phyloP scores from a whole-genome alignment of 495 filamentous ascomycete species.

The Sordaria brevicollis region DNA sequence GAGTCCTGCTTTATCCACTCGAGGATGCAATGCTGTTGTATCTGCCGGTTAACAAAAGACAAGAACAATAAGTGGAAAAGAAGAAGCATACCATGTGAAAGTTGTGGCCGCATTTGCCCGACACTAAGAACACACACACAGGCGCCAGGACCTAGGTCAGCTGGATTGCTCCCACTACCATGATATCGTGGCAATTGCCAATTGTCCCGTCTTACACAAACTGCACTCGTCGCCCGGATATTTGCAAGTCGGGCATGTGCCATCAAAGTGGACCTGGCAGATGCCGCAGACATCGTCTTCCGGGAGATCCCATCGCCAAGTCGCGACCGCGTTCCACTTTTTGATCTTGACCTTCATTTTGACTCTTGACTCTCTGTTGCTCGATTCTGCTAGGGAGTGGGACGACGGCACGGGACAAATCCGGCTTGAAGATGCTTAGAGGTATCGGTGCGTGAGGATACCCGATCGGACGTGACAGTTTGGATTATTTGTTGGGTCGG shows the following conservation, averaged over 20 bases:
- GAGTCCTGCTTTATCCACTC: conserved; percentile 94
- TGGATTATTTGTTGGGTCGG: no score
- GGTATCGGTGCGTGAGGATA: not conserved
- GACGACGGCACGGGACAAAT: not conserved
- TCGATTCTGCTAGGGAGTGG: not conserved
- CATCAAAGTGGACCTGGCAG: conserved; percentile 95
- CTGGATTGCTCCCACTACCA: not conserved
- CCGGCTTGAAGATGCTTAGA: not conserved
- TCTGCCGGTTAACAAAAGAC: not conserved
- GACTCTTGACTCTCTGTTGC: not conserved
- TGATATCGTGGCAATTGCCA: not conserved
- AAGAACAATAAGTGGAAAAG: not conserved
- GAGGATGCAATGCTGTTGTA: conserved; percentile 74
- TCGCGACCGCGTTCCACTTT: conserved; percentile 85
- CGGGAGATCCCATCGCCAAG: conserved; percentile 96
- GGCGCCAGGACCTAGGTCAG: not conserved
- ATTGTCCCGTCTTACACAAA: conserved; percentile 53
- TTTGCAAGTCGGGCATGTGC: conserved; percentile 95
- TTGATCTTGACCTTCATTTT: conserved; percentile 89
- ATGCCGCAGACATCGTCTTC: conserved; percentile 98
- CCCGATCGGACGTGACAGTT: not conserved
- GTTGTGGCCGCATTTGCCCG: conserved; percentile 90
- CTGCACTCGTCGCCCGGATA: conserved; percentile 94
- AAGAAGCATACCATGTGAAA: conserved; percentile 75
- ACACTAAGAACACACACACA: conserved; percentile 45